A percentile compares a stretch with the other conserved stretches of the same genome.
Evolutionary conservation across 164 flowering plant genomes (phyloP).

Genomic region (Macadamia integrifolia): DNA sequence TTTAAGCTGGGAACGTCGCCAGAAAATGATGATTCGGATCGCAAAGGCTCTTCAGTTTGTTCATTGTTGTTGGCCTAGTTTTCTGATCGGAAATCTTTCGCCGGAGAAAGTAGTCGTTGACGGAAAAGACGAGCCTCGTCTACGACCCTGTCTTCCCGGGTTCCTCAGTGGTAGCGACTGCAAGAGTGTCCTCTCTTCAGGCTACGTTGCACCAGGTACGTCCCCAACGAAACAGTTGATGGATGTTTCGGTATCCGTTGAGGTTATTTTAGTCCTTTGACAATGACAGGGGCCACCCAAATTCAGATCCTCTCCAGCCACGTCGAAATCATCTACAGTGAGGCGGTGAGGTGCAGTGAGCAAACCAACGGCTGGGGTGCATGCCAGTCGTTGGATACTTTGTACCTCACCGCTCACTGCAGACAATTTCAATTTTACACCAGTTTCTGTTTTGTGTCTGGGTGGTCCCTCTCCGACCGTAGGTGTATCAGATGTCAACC

Average conservation of each 20-base stretch:
- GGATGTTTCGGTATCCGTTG: background rate
- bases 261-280: background rate
- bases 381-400: too few relatives aligned
- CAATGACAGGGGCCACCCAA: background rate
- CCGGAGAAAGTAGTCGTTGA: constrained; percentile 48
- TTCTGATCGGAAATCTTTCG: constrained; percentile 35
- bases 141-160: constrained; percentile 37
- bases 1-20: constrained; percentile 46
- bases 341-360: too few relatives aligned
- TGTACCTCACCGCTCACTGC: too few relatives aligned
- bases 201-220: constrained; percentile 62
- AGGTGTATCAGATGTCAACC: too few relatives aligned
- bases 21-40: constrained; percentile 46
- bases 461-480: too few relatives aligned
- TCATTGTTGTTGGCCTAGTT: constrained; percentile 41
- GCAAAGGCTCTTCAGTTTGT: constrained; percentile 49
- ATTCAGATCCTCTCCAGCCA: too few relatives aligned
- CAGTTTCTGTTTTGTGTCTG: too few relatives aligned
- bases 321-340: too few relatives aligned
- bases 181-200: constrained; percentile 40
- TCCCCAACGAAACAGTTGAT: background rate
- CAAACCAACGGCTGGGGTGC: too few relatives aligned
- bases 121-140: constrained; percentile 42
- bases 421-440: too few relatives aligned
- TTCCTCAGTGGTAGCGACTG: constrained; percentile 9